Base-by-base conservation (phyloP, 163 green algal genomes). In the Scenedesmus sp. region DNA sequence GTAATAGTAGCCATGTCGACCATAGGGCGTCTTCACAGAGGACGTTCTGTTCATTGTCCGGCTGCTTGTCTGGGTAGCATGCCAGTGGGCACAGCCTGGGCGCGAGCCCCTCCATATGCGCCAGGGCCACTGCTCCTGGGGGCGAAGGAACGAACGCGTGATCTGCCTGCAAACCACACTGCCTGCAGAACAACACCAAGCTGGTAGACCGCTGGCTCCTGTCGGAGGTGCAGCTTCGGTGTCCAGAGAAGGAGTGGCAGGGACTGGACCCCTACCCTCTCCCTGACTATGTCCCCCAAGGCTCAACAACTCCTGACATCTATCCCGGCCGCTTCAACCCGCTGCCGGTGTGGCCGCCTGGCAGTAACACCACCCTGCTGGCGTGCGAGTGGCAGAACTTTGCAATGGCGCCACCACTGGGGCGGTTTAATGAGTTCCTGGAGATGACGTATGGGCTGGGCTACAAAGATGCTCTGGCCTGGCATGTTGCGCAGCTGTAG, bases 351-450 rank as follows among this genome's bases (percentile, higher is more conserved):
- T 86, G 81, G 81, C 81, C 81, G 24, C 42, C 42, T 4, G 81
- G 43, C 44, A 65, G 42, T n/a, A 49, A 40, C 22, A 65, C 42
- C 5, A 40, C 49, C 22, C 33, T 86, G 81, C 44, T 68, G n/a
- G 81, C 81, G 30, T 86, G 81, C n/a, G 43, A 86, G 81, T 86
- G 81, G 81, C 81, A 86, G n/a, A 86, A 86, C 81, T 86, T 70
- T 65, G 81, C 81, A 4, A 73, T 86, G 81, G 81, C 81, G 24
- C 81, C 81, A 20, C 81, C 81, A 37, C 24, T 86, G 42, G 42
- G 72, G 22, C 46, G 44, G 3, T 59, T 86, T 35, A 26, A 86
- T 12, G 46, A 86, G 3, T 86, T 86, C 42, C 49, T 86, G 13
- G 81, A 86, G 44, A 68, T 86, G 81, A 61, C 37, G 37, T 86